A percentile compares a stretch with the other conserved stretches of the same genome.
Evolutionary conservation across 768 basidiomycete genomes (phyloP).

Genomic region (Amanita phalloides): DNA sequence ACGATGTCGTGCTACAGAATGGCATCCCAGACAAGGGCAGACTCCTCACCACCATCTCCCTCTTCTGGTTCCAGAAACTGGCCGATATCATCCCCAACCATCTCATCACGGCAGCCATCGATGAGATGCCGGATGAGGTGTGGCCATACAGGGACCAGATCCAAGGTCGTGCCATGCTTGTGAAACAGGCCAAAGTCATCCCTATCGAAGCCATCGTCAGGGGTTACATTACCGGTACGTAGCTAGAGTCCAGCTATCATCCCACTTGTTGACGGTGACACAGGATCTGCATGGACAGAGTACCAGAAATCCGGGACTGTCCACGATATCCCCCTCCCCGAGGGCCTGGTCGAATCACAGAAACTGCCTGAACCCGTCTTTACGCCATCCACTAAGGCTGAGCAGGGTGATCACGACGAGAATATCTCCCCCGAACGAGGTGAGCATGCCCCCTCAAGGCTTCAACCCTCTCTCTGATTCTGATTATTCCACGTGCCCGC

Average conservation of each 20-base stretch:
- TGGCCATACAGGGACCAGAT: slow-evolving; percentile 66
- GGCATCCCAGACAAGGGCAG: slow-evolving; percentile 93
- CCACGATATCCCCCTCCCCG: slow-evolving; percentile 71
- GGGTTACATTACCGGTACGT: slow-evolving; percentile 87
- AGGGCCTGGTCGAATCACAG: slow-evolving; percentile 76
- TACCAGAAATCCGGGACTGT: slow-evolving; percentile 84
- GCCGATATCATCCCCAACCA: slow-evolving; percentile 79
- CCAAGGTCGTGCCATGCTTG: slow-evolving; percentile 83
- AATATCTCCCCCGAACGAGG: slow-evolving; percentile 85
- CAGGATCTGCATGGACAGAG: slow-evolving; percentile 94
- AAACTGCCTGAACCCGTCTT: slow-evolving; percentile 78
- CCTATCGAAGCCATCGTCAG: slow-evolving; percentile 94
- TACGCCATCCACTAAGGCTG: slow-evolving; percentile 96
- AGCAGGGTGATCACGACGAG: slow-evolving; percentile 89
- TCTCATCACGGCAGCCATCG: slow-evolving; percentile 65
- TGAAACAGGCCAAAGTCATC: slow-evolving; percentile 78
- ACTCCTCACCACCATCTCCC: slow-evolving; percentile 79
- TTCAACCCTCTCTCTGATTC: not conserved
- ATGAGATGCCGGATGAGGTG: slow-evolving; percentile 77
- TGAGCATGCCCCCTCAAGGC: slow-evolving; percentile 17
- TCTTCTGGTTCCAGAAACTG: slow-evolving; percentile 93
- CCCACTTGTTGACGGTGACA: too few species aligned
- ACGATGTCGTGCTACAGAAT: slow-evolving; percentile 90
- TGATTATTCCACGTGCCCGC: not conserved
- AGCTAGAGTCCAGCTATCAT: not conserved